phyloP scores from a whole-genome alignment of 78 protist species.

The Guillardia theta region DNA sequence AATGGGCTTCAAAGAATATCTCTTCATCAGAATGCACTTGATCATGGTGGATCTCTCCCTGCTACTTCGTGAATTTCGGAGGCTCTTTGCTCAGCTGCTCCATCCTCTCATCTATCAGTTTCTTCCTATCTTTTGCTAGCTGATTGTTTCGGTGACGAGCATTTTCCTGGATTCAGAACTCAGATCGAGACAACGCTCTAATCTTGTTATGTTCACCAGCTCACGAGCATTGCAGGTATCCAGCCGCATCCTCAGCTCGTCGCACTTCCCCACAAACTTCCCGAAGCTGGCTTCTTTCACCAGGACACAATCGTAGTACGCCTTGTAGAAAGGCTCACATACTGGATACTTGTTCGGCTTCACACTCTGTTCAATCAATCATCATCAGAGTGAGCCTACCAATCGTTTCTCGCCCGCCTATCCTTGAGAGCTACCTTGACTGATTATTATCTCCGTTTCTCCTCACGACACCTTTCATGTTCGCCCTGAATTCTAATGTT shows the following conservation, averaged over 20 bases:
- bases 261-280: not conserved
- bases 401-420: too few species aligned
- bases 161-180: too few species aligned
- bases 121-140: not conserved
- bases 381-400: not conserved
- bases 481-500: too few species aligned
- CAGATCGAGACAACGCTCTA: too few species aligned
- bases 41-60: not conserved
- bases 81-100: not conserved
- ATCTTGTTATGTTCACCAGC: too few species aligned
- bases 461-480: too few species aligned
- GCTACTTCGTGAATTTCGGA: not conserved
- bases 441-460: too few species aligned
- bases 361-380: not conserved
- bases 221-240: not conserved
- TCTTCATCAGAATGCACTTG: not conserved
- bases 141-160: not conserved
- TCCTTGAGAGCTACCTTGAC: too few species aligned
- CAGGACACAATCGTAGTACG: not conserved
- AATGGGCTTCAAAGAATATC: too few species aligned
- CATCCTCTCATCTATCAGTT: not conserved
- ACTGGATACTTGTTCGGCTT: conserved; percentile 11
- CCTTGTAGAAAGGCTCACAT: not conserved
- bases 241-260: not conserved
- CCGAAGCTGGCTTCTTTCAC: not conserved